phyloP scores from a whole-genome alignment of 1,284 basidiomycete genomes.

The Hemileccinum hortonii region DNA sequence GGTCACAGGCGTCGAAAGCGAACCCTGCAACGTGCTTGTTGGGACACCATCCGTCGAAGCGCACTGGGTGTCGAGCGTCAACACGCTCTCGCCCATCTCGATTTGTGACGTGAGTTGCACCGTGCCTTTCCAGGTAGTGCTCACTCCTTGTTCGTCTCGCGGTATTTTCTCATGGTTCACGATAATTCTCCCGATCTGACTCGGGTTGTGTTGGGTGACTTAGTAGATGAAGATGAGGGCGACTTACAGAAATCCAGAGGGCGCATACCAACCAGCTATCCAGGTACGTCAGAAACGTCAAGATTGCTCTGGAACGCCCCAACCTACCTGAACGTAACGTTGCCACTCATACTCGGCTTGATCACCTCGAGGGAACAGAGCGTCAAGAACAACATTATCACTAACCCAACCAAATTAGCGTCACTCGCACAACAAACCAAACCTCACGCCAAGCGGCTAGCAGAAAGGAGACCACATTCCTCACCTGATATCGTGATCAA shows the following conservation, averaged over 20 bases:
- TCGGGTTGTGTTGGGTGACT: not conserved
- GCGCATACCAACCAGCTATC: conserved; percentile 20
- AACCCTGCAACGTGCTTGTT: not conserved
- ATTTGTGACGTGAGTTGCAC: conserved; percentile 8
- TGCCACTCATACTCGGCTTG: conserved; percentile 10
- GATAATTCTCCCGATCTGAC: conserved; percentile 18
- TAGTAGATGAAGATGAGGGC: too few species aligned
- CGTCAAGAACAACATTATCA: conserved; percentile 21
- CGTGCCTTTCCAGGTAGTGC: not conserved
- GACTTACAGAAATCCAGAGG: conserved; percentile 16
- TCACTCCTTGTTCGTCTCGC: not conserved
- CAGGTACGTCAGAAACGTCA: not conserved
- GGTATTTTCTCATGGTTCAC: conserved; percentile 13
- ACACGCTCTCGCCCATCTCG: not conserved
- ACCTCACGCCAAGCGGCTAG: not conserved
- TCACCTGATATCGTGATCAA: conserved; percentile 10
- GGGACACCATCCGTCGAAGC: not conserved
- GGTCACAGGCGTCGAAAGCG: not conserved
- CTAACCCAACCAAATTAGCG: conserved; percentile 5
- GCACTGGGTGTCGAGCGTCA: not conserved
- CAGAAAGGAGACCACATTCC: not conserved
- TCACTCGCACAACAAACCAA: not conserved
- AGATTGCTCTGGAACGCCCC: not conserved
- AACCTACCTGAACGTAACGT: conserved; percentile 21
- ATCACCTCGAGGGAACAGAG: conserved; percentile 17